phyloP scores from a whole-genome alignment of 2,329 filamentous ascomycete species.

The Neurospora crassa region DNA sequence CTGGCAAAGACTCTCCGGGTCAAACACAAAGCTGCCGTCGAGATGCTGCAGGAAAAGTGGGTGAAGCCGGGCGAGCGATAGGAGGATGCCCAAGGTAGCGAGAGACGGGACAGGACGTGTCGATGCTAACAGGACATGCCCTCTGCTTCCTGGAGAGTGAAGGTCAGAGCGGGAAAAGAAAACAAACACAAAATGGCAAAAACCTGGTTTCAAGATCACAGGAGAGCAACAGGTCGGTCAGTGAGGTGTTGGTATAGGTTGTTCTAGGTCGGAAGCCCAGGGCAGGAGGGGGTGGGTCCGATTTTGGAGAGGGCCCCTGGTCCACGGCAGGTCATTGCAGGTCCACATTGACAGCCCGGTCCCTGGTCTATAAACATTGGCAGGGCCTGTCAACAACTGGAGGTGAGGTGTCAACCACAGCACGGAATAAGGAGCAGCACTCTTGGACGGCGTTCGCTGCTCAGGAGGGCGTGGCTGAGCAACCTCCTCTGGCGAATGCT shows the following conservation, averaged over 20 bases:
- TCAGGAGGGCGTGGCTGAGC: not conserved
- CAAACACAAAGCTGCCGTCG: not conserved
- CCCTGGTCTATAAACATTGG: not conserved
- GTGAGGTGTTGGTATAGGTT: not conserved
- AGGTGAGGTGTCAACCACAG: not conserved
- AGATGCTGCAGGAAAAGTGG: not conserved
- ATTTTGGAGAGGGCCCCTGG: not conserved
- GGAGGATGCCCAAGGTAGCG: not conserved
- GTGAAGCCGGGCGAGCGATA: not conserved
- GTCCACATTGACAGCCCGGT: not conserved
- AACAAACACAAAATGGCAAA: constrained; percentile 10
- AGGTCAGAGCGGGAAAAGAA: not conserved
- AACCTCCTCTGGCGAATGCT: not conserved
- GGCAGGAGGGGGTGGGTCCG: not conserved
- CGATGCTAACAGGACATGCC: not conserved
- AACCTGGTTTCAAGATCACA: constrained; percentile 18
- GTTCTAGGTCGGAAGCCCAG: not conserved
- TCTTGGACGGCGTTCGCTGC: not conserved
- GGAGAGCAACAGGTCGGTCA: constrained; percentile 9
- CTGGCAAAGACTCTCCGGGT: not conserved
- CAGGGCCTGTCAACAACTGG: not conserved
- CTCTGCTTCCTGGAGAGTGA: not conserved
- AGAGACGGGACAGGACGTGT: not conserved
- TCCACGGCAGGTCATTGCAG: not conserved
- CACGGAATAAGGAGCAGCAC: not conserved